Percentiles rank a stretch among this genome's conserved stretches.
These are phyloP conservation scores for Amborella trichopoda DNA, from an alignment of 164 flowering plant genomes.

Conservation along the genomic window DNA sequence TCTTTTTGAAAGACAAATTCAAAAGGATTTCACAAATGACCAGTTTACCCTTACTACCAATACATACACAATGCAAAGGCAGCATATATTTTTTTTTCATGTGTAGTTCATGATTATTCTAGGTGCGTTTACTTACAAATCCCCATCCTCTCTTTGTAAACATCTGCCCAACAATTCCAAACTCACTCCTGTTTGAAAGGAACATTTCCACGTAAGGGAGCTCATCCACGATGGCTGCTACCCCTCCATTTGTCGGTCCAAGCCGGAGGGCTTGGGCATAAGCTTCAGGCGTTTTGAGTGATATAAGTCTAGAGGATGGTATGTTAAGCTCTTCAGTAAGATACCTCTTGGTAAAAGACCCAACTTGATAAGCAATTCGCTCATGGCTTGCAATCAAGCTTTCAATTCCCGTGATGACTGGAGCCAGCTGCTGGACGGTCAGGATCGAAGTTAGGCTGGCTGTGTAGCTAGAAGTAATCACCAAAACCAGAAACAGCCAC, in stretches of 20 bases:
- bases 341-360: conserved; percentile 53
- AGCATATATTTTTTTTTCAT: neutral
- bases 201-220: conserved; percentile 67
- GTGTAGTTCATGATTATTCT: too few relatives aligned
- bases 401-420: conserved; percentile 60
- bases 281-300: conserved; percentile 38
- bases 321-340: conserved; percentile 35
- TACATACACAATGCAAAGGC: neutral
- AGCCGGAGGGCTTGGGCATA: conserved; percentile 41
- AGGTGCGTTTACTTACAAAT: conserved; percentile 68
- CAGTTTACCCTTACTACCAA: neutral
- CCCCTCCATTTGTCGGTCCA: conserved; percentile 56
- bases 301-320: conserved; percentile 31
- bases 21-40: neutral
- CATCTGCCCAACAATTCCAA: conserved; percentile 46
- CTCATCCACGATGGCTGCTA: conserved; percentile 74
- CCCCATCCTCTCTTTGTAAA: conserved; percentile 84
- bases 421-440: conserved; percentile 64
- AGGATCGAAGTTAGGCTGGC: conserved; percentile 84
- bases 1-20: too few relatives aligned
- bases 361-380: conserved; percentile 73
- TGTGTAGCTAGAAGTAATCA: conserved; percentile 66
- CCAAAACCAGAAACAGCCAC: conserved; percentile 73
- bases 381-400: conserved; percentile 40
- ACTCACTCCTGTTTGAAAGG: conserved; percentile 30